Conservation (phyloP, 148 eudicot species). For the Polygonum aviculare region DNA sequence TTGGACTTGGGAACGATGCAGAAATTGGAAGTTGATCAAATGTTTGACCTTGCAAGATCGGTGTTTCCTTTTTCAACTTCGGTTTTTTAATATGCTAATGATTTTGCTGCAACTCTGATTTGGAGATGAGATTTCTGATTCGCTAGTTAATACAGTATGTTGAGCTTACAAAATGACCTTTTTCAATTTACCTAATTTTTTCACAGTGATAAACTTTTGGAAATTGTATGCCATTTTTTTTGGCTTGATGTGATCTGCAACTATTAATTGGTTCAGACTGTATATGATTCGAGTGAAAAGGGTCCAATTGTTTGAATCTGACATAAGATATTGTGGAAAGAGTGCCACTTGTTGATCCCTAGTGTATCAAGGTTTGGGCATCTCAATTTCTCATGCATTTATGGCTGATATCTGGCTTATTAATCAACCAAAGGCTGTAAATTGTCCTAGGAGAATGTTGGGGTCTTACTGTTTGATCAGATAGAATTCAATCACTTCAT, state of each 20-base stretch:
- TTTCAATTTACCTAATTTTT: not conserved
- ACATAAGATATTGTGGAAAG: not conserved
- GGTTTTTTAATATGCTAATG: not conserved
- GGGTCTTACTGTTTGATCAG: not conserved
- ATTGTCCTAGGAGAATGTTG: not conserved
- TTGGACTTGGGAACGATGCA: not conserved
- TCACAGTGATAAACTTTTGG: not conserved
- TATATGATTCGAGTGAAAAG: not conserved
- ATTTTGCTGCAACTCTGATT: not conserved
- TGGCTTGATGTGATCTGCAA: not conserved
- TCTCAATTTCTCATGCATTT: not conserved
- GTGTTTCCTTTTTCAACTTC: not conserved
- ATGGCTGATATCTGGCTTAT: not conserved
- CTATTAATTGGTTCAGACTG: not conserved
- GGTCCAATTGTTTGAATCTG: not conserved
- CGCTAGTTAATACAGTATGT: not conserved
- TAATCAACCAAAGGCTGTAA: not conserved
- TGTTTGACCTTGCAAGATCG: not conserved
- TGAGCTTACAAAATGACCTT: not conserved
- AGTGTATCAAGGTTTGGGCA: not conserved
- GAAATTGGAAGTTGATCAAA: not conserved
- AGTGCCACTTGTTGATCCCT: not conserved
- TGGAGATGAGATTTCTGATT: not conserved
- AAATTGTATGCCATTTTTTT: not conserved
- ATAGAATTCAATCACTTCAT: not conserved